Conservation (phyloP, 228 moss, liverwort and hornwort genomes). For the Sphagnum fallax region DNA sequence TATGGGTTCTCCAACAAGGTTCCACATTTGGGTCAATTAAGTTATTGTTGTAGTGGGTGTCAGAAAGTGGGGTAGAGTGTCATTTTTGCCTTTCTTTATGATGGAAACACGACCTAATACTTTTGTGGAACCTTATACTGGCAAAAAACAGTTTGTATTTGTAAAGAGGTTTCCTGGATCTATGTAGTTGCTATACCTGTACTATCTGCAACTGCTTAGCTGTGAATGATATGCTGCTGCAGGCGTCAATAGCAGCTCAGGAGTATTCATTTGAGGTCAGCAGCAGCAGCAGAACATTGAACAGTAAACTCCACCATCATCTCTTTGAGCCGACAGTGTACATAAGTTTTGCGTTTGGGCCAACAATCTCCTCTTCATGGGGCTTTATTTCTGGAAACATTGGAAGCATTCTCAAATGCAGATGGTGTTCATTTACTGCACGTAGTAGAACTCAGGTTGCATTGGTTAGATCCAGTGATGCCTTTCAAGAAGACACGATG, state of each 20-base stretch:
- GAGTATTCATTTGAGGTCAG: slow-evolving; percentile 12
- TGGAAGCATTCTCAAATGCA: slow-evolving; percentile 8
- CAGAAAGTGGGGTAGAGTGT: background rate
- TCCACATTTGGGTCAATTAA: no score
- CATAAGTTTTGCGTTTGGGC: slow-evolving; percentile 3
- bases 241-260: slow-evolving; percentile 24
- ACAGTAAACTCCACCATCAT: slow-evolving; percentile 11
- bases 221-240: slow-evolving; percentile 1
- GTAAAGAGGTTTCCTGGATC: no score
- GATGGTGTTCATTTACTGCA: slow-evolving; percentile 6
- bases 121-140: no score
- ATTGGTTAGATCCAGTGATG: slow-evolving; percentile 8
- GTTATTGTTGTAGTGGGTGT: no score
- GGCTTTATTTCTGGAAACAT: slow-evolving; percentile 8
- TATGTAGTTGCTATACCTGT: background rate
- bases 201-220: background rate
- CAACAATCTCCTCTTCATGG: slow-evolving; percentile 10
- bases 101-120: background rate
- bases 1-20: no score
- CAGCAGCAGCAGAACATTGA: background rate
- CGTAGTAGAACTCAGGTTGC: slow-evolving; percentile 2
- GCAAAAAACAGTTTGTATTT: no score
- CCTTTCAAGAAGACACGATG: background rate
- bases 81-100: slow-evolving; percentile 1
- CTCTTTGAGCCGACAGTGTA: slow-evolving; percentile 10